Conservation (phyloP, 78 protist species). For the Pigoraptor vietnamica region DNA sequence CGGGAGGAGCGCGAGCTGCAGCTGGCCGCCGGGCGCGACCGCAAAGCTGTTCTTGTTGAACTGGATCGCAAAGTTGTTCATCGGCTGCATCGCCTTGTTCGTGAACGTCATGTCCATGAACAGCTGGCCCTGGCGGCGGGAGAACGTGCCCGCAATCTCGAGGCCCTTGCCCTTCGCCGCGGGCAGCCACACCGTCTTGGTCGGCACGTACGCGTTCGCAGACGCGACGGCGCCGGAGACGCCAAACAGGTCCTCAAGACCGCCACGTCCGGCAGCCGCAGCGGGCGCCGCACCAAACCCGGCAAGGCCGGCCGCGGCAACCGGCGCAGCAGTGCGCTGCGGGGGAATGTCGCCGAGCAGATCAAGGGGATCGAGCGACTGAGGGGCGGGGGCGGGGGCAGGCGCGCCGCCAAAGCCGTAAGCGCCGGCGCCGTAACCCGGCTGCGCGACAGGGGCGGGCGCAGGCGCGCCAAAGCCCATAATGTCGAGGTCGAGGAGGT, state of each 20-base stretch:
- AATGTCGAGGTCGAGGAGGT: neutral
- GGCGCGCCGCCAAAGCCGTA: neutral
- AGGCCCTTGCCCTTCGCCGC: conserved; percentile 40
- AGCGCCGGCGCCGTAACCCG: neutral
- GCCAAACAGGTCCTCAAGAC: neutral
- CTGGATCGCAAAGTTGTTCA: conserved; percentile 34
- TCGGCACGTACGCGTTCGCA: neutral
- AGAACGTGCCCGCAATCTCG: conserved; percentile 28
- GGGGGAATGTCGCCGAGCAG: neutral
- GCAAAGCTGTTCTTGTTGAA: conserved; percentile 46
- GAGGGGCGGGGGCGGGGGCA: neutral
- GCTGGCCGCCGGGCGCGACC: neutral
- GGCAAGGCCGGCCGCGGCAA: neutral
- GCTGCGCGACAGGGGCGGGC: neutral
- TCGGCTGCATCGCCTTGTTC: conserved; percentile 31
- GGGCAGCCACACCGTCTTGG: neutral
- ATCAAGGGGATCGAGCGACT: neutral
- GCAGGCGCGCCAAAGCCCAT: neutral
- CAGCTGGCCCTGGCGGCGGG: conserved; percentile 17
- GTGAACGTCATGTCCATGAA: conserved; percentile 29
- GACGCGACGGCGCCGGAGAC: neutral
- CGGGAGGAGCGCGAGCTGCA: neutral
- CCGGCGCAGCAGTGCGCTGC: neutral
- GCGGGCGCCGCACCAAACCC: neutral
- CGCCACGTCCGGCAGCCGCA: neutral